A percentile compares a stretch with the other conserved stretches of the same genome.
phyloP scores from a whole-genome alignment of 352 stramenopile species.

The Thalassiosira delicatula region DNA sequence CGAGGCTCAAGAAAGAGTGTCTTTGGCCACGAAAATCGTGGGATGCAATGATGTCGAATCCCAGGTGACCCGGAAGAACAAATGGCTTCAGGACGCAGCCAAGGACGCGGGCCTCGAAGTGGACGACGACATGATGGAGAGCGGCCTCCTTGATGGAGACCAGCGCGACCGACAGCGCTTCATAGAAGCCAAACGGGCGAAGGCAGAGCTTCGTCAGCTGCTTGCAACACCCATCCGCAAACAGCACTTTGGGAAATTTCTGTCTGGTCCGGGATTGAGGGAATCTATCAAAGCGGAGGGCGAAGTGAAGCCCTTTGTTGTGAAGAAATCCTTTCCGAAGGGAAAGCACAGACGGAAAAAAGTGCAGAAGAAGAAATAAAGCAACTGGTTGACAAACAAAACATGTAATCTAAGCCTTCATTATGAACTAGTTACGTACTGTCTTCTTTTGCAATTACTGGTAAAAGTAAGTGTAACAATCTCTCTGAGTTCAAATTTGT shows the following conservation, averaged over 20 bases:
- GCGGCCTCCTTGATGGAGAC: conserved; percentile 64
- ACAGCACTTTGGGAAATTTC: conserved; percentile 83
- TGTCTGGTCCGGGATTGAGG: conserved; percentile 62
- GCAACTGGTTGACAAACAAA: too few relatives aligned
- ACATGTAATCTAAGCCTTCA: too few relatives aligned
- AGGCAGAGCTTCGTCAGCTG: conserved; percentile 61
- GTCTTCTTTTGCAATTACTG: too few relatives aligned
- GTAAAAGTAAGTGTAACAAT: too few relatives aligned
- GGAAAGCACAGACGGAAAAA: conserved; percentile 46
- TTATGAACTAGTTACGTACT: too few relatives aligned
- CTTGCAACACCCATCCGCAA: conserved; percentile 76
- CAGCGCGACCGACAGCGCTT: conserved; percentile 61
- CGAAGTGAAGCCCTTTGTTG: conserved; percentile 59
- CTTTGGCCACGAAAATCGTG: conserved; percentile 82
- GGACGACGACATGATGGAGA: conserved; percentile 82
- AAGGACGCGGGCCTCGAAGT: conserved; percentile 81
- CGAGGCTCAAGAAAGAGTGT: conserved; percentile 74
- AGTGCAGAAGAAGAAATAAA: conserved; percentile 22
- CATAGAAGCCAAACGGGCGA: conserved; percentile 72
- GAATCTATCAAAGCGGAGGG: conserved; percentile 59
- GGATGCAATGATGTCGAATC: conserved; percentile 69
- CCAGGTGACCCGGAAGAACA: conserved; percentile 72
- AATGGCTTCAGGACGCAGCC: conserved; percentile 81
- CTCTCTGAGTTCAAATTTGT: too few relatives aligned
- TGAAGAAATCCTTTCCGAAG: conserved; percentile 31